These are phyloP conservation scores for Alternaria burnsii DNA, from an alignment of 2,329 filamentous ascomycete species.

Conservation along the genomic window DNA sequence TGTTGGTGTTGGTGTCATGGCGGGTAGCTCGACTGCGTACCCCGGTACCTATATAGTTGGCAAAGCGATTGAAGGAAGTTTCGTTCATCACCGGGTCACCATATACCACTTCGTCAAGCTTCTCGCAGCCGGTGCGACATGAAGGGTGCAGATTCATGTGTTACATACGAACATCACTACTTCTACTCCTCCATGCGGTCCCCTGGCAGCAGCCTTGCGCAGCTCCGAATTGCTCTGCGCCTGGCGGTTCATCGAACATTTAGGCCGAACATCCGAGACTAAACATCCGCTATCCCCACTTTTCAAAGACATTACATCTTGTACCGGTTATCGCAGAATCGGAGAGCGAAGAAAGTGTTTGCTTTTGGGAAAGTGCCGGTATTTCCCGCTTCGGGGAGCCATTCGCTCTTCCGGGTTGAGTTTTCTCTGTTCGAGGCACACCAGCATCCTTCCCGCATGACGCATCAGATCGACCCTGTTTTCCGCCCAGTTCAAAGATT, in stretches of 20 bases:
- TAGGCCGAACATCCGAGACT: background rate
- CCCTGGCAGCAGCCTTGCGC: background rate
- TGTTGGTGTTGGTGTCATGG: background rate
- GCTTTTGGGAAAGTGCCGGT: conserved; percentile 1
- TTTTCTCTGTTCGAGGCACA: background rate
- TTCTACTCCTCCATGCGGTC: background rate
- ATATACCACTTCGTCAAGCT: background rate
- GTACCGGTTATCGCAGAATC: background rate
- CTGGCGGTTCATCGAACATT: background rate
- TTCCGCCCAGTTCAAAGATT: background rate
- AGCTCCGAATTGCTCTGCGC: background rate
- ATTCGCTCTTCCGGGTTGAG: conserved; percentile 1
- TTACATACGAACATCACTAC: background rate
- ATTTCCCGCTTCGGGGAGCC: conserved; percentile 14
- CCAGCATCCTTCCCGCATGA: conserved; percentile 7
- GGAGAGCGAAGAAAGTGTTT: background rate
- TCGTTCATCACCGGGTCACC: background rate
- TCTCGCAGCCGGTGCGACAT: background rate
- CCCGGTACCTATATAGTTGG: background rate
- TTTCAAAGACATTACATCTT: background rate
- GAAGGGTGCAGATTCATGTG: background rate
- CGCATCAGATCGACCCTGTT: conserved; percentile 8
- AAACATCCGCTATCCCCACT: background rate
- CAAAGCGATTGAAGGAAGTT: background rate
- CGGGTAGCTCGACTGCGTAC: background rate